Evolutionary conservation across 805 yeast species (phyloP).

Genomic region (Peterozyma xylosa): DNA sequence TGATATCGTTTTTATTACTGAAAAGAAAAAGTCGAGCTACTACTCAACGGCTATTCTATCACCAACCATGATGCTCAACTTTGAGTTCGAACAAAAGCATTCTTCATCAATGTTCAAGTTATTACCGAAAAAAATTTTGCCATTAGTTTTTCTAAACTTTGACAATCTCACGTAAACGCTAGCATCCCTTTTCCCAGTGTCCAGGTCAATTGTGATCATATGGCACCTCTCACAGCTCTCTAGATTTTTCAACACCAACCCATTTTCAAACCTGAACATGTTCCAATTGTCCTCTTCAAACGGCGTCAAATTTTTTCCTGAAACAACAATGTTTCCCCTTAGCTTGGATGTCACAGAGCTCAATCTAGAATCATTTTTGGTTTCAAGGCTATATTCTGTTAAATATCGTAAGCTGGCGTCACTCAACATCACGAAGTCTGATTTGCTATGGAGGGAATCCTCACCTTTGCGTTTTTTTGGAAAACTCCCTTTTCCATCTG

Average conservation of each 20-base stretch:
- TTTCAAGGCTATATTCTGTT: not conserved
- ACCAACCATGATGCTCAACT: constrained; percentile 9
- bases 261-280: constrained; percentile 9
- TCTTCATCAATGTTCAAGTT: constrained; percentile 16
- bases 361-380: not conserved
- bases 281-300: constrained; percentile 33
- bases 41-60: constrained; percentile 5
- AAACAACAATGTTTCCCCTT: constrained; percentile 30
- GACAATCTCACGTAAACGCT: constrained; percentile 25
- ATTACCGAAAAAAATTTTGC: constrained; percentile 31
- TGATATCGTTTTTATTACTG: no score
- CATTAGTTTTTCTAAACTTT: constrained; percentile 23
- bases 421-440: constrained; percentile 30
- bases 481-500: no score
- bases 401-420: constrained; percentile 20
- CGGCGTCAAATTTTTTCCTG: constrained; percentile 16
- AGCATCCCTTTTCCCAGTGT: constrained; percentile 25
- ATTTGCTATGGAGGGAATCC: constrained; percentile 23
- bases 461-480: not conserved
- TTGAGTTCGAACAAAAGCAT: constrained; percentile 6
- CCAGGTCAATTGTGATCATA: constrained; percentile 32
- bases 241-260: constrained; percentile 14
- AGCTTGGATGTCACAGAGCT: constrained; percentile 15
- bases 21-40: not conserved
- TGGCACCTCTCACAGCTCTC: constrained; percentile 32